phyloP scores from a whole-genome alignment of 805 yeast genomes.

The Scheffersomyces lignosus region DNA sequence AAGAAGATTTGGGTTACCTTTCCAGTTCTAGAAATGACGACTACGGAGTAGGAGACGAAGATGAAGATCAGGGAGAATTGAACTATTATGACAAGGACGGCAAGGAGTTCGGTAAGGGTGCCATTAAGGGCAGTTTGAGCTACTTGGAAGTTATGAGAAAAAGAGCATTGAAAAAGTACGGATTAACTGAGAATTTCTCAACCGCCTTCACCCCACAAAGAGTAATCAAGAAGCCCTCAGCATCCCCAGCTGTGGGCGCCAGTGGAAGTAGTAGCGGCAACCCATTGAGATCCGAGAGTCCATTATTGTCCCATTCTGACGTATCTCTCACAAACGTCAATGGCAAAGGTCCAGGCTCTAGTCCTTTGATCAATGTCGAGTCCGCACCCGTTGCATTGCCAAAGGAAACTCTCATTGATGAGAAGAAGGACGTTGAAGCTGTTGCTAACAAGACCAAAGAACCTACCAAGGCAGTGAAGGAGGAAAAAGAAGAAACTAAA shows the following conservation, averaged over 20 bases:
- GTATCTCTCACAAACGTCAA: constrained; percentile 5
- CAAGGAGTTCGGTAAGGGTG: constrained; percentile 32
- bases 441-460: constrained; percentile 1
- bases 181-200: constrained; percentile 35
- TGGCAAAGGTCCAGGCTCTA: constrained; percentile 7
- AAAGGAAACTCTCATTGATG: constrained; percentile 45
- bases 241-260: neutral
- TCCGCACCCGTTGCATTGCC: constrained; percentile 30
- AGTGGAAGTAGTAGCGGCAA: constrained; percentile 9
- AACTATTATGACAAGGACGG: constrained; percentile 36
- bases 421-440: constrained; percentile 7
- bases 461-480: constrained; percentile 2
- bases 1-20: constrained; percentile 38
- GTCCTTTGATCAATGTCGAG: constrained; percentile 27
- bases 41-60: constrained; percentile 45
- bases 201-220: constrained; percentile 41
- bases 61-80: constrained; percentile 46
- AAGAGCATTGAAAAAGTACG: constrained; percentile 41
- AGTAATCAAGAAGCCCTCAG: constrained; percentile 1
- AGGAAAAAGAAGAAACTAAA: constrained; percentile 5
- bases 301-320: constrained; percentile 6
- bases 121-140: constrained; percentile 24
- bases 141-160: constrained; percentile 44
- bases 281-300: constrained; percentile 14
- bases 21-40: constrained; percentile 40